Percentiles rank a stretch among this genome's conserved stretches.
These are phyloP conservation scores for Colletotrichum salicis DNA, from an alignment of 2,329 filamentous ascomycete species.

Conservation along the genomic window DNA sequence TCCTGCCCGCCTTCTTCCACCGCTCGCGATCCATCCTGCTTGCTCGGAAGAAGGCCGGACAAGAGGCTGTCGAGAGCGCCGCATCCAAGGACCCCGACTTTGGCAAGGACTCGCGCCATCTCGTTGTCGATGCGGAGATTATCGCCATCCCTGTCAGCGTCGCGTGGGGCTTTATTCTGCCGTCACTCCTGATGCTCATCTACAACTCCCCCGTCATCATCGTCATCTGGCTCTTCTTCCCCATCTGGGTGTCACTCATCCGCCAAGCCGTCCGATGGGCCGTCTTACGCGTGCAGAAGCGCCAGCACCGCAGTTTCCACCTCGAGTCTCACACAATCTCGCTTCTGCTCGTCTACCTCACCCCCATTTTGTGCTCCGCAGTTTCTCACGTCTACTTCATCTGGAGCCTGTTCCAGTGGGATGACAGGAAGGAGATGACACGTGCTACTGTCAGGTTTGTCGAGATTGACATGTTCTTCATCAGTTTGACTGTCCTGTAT, in stretches of 20 bases:
- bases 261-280: conserved; percentile 49
- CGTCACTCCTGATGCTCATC: conserved; percentile 59
- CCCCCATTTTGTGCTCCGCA: conserved; percentile 57
- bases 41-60: conserved; percentile 37
- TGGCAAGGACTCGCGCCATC: conserved; percentile 47
- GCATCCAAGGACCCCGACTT: conserved; percentile 43
- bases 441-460: conserved; percentile 57
- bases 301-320: conserved; percentile 48
- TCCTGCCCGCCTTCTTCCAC: conserved; percentile 61
- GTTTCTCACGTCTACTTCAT: conserved; percentile 55
- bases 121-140: conserved; percentile 60
- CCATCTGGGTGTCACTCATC: conserved; percentile 58
- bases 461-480: conserved; percentile 57
- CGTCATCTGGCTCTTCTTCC: conserved; percentile 63
- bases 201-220: conserved; percentile 50
- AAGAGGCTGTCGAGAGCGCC: conserved; percentile 37
- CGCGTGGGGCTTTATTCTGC: conserved; percentile 58
- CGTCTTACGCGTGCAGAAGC: conserved; percentile 35
- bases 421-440: conserved; percentile 63
- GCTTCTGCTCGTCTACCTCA: conserved; percentile 54
- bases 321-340: conserved; percentile 54
- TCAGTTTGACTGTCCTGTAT: conserved; percentile 60
- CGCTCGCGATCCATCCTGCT: conserved; percentile 50
- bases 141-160: conserved; percentile 65
- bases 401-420: conserved; percentile 50